These are phyloP conservation scores for Phytophthora cryptogea DNA, from an alignment of 352 stramenopile genomes.

Conservation along the genomic window DNA sequence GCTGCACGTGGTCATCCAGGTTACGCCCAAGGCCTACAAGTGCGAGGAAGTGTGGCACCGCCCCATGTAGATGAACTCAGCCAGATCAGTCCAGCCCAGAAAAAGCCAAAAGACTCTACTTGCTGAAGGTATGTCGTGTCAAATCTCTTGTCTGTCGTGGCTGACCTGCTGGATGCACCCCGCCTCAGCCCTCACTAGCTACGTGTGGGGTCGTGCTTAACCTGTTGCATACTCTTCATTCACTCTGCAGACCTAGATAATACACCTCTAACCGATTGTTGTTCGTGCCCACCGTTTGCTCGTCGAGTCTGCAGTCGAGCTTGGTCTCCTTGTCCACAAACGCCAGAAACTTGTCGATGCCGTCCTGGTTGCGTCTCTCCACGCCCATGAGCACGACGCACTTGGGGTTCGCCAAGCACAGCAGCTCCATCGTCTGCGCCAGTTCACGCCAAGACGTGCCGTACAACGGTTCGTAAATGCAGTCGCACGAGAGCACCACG, in stretches of 20 bases:
- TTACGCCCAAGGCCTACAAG: slow-evolving; percentile 95
- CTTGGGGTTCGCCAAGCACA: slow-evolving; percentile 58
- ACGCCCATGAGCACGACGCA: slow-evolving; percentile 79
- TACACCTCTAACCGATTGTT: slow-evolving; percentile 77
- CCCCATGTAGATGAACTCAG: slow-evolving; percentile 62
- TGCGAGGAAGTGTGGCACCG: slow-evolving; percentile 94
- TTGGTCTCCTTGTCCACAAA: slow-evolving; percentile 56
- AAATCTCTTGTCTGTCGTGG: slow-evolving; percentile 17
- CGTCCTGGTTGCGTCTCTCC: slow-evolving; percentile 80
- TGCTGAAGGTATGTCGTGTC: slow-evolving; percentile 14
- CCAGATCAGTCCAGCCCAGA: slow-evolving; percentile 17
- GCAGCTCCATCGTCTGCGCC: slow-evolving; percentile 86
- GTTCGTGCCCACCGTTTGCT: slow-evolving; percentile 47
- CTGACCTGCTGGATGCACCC: slow-evolving; percentile 10
- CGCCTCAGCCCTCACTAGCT: slow-evolving; percentile 3
- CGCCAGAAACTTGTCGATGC: slow-evolving; percentile 79
- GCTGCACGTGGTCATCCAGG: slow-evolving; percentile 95
- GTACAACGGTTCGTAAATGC: slow-evolving; percentile 95
- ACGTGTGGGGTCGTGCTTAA: background rate
- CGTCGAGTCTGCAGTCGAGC: slow-evolving; percentile 51
- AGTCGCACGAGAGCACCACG: slow-evolving; percentile 94
- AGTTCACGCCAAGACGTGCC: slow-evolving; percentile 89
- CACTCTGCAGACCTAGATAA: slow-evolving; percentile 44
- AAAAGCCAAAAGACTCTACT: slow-evolving; percentile 14
- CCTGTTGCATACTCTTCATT: slow-evolving; percentile 18